These are phyloP conservation scores for Kurtzmaniella natalensis DNA, from an alignment of 1,139 yeast species.

Conservation along the genomic window DNA sequence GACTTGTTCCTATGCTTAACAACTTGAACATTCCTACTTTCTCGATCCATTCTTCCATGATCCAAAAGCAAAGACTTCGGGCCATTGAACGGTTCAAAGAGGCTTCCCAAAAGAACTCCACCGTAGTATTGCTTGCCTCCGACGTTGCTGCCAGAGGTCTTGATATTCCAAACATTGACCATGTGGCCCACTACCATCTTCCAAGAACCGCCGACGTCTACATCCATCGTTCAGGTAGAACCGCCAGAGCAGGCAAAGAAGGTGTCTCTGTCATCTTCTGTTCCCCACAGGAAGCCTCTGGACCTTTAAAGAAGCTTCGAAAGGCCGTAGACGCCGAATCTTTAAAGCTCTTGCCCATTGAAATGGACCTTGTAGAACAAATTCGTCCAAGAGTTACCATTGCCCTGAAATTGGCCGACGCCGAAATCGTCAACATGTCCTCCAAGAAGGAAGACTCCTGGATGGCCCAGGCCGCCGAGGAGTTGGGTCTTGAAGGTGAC, in stretches of 20 bases:
- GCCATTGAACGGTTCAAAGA: conserved; percentile 71
- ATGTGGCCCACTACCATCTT: conserved; percentile 92
- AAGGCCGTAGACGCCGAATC: conserved; percentile 57
- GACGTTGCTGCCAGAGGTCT: conserved; percentile 99
- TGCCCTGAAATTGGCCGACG: conserved; percentile 73
- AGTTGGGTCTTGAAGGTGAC: conserved; percentile 78
- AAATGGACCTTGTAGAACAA: conserved; percentile 66
- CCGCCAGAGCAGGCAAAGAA: conserved; percentile 91
- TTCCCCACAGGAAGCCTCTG: conserved; percentile 90
- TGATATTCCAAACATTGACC: conserved; percentile 87
- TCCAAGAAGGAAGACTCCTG: conserved; percentile 71
- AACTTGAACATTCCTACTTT: conserved; percentile 69
- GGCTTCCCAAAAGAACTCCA: conserved; percentile 43
- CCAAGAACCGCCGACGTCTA: conserved; percentile 95
- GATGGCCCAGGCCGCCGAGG: conserved; percentile 90
- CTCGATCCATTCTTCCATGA: conserved; percentile 90
- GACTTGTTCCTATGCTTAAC: conserved; percentile 71
- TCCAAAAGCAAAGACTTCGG: conserved; percentile 87
- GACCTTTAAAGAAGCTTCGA: conserved; percentile 76
- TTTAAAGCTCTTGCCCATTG: conserved; percentile 72
- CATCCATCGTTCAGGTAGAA: conserved; percentile 95
- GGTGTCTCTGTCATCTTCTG: conserved; percentile 94
- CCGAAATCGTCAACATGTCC: conserved; percentile 55
- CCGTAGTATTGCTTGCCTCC: conserved; percentile 82
- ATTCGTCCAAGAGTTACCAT: conserved; percentile 63